phyloP scores from a whole-genome alignment of 768 basidiomycete species.

The Phlegmacium glaucopus region DNA sequence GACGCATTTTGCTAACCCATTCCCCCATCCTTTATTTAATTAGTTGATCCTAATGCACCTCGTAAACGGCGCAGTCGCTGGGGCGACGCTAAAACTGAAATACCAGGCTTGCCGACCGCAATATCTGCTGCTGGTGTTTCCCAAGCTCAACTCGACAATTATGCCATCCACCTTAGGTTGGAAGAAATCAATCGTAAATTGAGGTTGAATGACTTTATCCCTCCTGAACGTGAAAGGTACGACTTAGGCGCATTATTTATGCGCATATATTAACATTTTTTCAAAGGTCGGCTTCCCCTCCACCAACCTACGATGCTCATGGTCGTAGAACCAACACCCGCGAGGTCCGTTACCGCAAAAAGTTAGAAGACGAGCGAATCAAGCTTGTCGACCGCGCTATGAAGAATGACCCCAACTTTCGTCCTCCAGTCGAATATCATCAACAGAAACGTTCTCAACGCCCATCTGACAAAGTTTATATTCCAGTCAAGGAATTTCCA shows the following conservation, averaged over 20 bases:
- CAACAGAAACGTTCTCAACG: constrained; percentile 91
- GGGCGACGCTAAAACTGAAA: constrained; percentile 91
- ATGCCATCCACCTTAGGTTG: constrained; percentile 91
- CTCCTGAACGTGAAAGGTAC: constrained; percentile 93
- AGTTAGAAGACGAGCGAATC: constrained; percentile 89
- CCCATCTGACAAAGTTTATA: constrained; percentile 97
- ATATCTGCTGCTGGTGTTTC: constrained; percentile 93
- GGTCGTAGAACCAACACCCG: constrained; percentile 98
- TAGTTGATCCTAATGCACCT: constrained; percentile 81
- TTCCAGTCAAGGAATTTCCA: constrained; percentile 99
- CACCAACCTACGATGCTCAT: constrained; percentile 95
- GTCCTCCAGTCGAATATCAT: constrained; percentile 94
- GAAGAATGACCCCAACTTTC: constrained; percentile 98
- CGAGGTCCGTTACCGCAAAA: constrained; percentile 97
- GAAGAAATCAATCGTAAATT: constrained; percentile 98
- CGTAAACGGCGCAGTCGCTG: constrained; percentile 96
- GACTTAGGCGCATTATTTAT: constrained; percentile 8
- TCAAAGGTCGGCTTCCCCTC: constrained; percentile 87
- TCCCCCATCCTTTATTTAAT: constrained; percentile 39
- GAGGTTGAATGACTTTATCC: constrained; percentile 89
- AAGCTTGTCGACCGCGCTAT: constrained; percentile 92
- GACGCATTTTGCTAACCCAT: constrained; percentile 58
- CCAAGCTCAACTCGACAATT: constrained; percentile 94
- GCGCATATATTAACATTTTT: constrained; percentile 24
- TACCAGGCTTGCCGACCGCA: constrained; percentile 91